Evolutionary conservation across 140 eudicot genomes (phyloP), one percentile per base, ranked within the genome.

Genomic region (Senecio squalidus): DNA sequence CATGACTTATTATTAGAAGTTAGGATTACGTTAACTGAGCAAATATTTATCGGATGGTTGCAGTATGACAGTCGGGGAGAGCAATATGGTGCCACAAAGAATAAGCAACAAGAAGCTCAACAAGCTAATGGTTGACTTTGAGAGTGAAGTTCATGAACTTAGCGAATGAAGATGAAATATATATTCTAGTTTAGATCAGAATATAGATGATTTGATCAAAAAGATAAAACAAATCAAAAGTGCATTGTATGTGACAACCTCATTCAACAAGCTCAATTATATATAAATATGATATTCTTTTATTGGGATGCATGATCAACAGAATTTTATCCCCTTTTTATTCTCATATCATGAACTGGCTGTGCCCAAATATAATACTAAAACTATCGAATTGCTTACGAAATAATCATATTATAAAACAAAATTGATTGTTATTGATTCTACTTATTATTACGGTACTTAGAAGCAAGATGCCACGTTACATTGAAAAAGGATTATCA

Each of bases 61-160:
- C 56, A 64, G 70, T 28, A 64, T 75, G 78, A 84, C 83, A 25
- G 68, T 64, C 58, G 88, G 84, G 54, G 96, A 83, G n/a, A 69
- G 63, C 43, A 74, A 71, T 55, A 64, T 69, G 60, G 72, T 73
- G 67, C 57, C 82, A 59, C 91, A 83, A 75, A 81, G 80, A 62
- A 78, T 91, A 57, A 91, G 91, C 85, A 86, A 86, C 82, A 84
- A 86, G 78, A 91, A 91, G 78, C 58, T 91, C 65, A 80, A 75
- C 75, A 81, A 86, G 57, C 64, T 86, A 24, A 78, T 91, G 88
- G 77, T 81, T 46, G 80, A 81, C 55, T 91, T 83, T 55, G 88
- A 84, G 18, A 64, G 66, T 65, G 76, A 62, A 41, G 40, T 8
- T 22, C 36, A 29, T 9, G 27, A 38, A 39, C 46, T 9, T 24